phyloP scores from a whole-genome alignment of 805 yeast genomes.

The Lachancea quebecensis region DNA sequence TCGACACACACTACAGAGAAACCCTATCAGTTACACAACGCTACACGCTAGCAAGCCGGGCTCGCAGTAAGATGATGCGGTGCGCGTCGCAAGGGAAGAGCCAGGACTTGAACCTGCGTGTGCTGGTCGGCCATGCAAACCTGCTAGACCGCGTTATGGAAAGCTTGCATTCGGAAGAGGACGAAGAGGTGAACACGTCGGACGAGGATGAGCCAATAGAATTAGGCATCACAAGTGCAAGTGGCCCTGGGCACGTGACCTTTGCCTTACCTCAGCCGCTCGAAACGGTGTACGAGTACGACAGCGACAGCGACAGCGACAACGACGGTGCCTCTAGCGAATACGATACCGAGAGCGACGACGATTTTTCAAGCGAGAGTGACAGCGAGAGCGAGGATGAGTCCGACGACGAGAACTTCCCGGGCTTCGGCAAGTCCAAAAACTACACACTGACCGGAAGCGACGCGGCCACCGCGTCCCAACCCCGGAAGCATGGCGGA shows the following conservation, averaged over 20 bases:
- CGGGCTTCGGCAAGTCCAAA: neutral
- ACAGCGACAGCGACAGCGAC: constrained; percentile 19
- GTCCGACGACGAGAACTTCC: neutral
- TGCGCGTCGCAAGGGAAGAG: constrained; percentile 17
- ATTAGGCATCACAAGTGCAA: neutral
- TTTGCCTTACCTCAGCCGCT: constrained; percentile 3
- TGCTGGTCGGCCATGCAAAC: constrained; percentile 31
- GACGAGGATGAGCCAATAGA: neutral
- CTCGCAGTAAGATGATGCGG: constrained; percentile 18
- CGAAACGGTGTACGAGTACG: constrained; percentile 12
- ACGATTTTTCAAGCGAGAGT: neutral
- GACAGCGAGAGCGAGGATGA: constrained; percentile 4
- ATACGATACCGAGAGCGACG: constrained; percentile 4
- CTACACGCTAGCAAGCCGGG: constrained; percentile 18
- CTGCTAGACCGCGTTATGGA: constrained; percentile 26
- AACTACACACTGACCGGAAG: neutral
- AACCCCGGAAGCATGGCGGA: neutral
- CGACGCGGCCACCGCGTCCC: neutral
- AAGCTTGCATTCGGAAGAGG: constrained; percentile 11
- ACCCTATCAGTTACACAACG: constrained; percentile 2
- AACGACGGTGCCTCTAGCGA: neutral
- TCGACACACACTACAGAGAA: too few relatives aligned
- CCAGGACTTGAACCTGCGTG: constrained; percentile 23
- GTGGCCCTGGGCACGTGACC: constrained; percentile 2
- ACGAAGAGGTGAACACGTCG: constrained; percentile 5